Evolutionary conservation across 2,329 filamentous ascomycete species (phyloP), one percentile per base, ranked within the genome.

Genomic region (Talaromyces verruculosus): DNA sequence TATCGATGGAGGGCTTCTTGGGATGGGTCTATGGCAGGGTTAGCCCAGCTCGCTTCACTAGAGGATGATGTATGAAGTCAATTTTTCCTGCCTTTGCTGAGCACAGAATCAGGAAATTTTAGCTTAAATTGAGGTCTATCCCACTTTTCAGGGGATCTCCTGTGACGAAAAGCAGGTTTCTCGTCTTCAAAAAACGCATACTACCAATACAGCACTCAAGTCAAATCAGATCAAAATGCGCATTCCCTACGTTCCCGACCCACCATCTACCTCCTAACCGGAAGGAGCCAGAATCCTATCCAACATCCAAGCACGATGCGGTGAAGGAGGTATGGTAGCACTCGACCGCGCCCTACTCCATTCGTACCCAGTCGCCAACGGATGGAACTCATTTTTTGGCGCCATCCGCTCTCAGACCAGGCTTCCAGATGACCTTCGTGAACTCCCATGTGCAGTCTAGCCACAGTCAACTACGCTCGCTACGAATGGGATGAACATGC

Each of bases 361-460:
- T 80, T 86, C 88, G 19, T 89, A 90, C 1, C 80, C 88, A 25
- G 85, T 93, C 1, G 91, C 91, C 17, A 88, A 92, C 78, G 91
- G 91, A 63, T 87, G 84, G 81, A 87, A 87, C 73, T 79, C 80
- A 61, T 86, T 87, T 72, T 75, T 87, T 6, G 83, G 83, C 57
- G 79, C 84, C 11, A 84, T 87, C 61, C 82, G 85, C 60, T 83
- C 80, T 0, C 75, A 79, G 61, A 87, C 84, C 1, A 74, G 78
- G 3, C 74, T 87, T 1, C 72, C 82, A 17, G 73, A 76, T 2
- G 76, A 74, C 10, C 69, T 93, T 33, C 87, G 91, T 68, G 92
- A 96, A 80, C 82, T 93, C 17, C 90, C 67, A 92, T 96, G 70
- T 91, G 87, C 71, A 85, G 92, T 58, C 90, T 96, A 8, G 92